Evolutionary conservation across 2,329 filamentous ascomycete genomes (phyloP).

Genomic region (Calonectria fujianensis): DNA sequence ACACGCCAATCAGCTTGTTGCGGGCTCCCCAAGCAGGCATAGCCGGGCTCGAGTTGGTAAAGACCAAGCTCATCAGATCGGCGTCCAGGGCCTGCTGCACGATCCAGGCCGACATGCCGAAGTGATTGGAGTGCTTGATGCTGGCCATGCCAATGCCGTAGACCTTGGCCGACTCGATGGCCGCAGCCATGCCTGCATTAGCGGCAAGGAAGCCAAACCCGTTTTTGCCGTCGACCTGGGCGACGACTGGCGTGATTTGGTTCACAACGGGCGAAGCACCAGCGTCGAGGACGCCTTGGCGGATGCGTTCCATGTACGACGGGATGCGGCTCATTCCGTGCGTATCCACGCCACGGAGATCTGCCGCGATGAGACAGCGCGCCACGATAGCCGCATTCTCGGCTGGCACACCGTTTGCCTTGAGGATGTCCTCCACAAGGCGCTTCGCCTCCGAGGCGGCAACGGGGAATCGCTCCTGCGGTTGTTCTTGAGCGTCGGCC

Average conservation of each 20-base stretch:
- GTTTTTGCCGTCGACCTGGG: constrained; percentile 80
- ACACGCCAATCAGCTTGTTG: constrained; percentile 82
- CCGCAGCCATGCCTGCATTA: constrained; percentile 78
- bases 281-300: constrained; percentile 80
- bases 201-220: constrained; percentile 86
- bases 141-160: constrained; percentile 86
- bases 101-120: constrained; percentile 88
- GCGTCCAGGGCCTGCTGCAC: constrained; percentile 86
- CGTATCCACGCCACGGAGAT: constrained; percentile 86
- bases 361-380: constrained; percentile 82
- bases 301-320: constrained; percentile 84
- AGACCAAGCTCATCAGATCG: constrained; percentile 81
- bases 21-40: constrained; percentile 82
- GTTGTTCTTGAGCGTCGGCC: constrained; percentile 41
- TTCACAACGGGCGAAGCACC: constrained; percentile 74
- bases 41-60: constrained; percentile 83
- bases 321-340: constrained; percentile 86
- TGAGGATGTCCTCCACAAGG: constrained; percentile 74
- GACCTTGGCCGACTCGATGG: constrained; percentile 78
- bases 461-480: constrained; percentile 57
- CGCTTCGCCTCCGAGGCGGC: constrained; percentile 62
- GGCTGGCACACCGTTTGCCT: constrained; percentile 75
- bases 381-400: constrained; percentile 78
- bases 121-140: constrained; percentile 87
- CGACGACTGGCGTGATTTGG: constrained; percentile 82